Conservation (phyloP, 306 rosid genomes). For the Canavalia ensiformis region DNA sequence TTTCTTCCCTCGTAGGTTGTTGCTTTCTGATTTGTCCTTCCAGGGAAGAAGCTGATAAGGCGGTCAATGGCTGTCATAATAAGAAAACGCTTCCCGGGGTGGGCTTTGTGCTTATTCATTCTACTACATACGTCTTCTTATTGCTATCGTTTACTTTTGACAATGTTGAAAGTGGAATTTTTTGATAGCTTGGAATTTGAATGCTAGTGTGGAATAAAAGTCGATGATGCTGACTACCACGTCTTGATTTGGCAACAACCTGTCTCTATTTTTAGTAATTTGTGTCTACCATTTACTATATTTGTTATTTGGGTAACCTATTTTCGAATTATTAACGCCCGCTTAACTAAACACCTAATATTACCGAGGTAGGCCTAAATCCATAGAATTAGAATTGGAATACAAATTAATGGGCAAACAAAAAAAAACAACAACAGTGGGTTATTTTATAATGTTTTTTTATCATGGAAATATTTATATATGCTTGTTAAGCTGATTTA, state of each 20-base stretch:
- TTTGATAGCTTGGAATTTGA: not conserved
- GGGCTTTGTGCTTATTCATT: not conserved
- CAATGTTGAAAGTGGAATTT: not conserved
- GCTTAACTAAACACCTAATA: not conserved
- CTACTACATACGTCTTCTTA: not conserved
- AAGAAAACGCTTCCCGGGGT: conserved; percentile 93
- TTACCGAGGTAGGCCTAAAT: not conserved
- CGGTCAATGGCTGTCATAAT: conserved; percentile 94
- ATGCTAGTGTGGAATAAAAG: conserved; percentile 25
- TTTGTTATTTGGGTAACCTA: not conserved
- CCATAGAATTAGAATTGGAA: not conserved
- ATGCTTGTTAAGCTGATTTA: not conserved
- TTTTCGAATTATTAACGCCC: not conserved
- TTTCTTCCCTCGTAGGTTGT: conserved; percentile 66
- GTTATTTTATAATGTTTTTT: not conserved
- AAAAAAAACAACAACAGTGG: not conserved
- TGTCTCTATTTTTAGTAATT: conserved; percentile 37
- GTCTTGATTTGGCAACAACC: conserved; percentile 31
- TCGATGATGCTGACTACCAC: conserved; percentile 30
- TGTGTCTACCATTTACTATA: conserved; percentile 34
- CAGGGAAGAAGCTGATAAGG: conserved; percentile 93
- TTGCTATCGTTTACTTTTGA: not conserved
- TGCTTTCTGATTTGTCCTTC: conserved; percentile 95
- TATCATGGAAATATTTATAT: not conserved
- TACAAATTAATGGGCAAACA: not conserved